Conservation (phyloP, 352 stramenopile species). For the Phytophthora meadii region DNA sequence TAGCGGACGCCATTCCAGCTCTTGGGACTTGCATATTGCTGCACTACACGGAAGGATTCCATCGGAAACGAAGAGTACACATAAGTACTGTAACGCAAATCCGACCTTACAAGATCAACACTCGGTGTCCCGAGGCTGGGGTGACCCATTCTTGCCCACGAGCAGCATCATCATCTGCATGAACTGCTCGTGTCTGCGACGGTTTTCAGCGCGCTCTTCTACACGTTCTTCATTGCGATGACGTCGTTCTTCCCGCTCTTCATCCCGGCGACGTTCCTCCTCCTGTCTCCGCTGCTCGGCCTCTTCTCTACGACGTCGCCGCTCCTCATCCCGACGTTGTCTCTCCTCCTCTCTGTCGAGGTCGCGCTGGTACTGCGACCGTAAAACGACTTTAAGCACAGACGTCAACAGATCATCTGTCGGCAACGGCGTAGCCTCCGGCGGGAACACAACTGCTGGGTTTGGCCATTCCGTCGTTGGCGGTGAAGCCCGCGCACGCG, state of each 20-base stretch:
- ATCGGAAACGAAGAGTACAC: slow-evolving; percentile 29
- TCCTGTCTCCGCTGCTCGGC: slow-evolving; percentile 36
- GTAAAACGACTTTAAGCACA: slow-evolving; percentile 42
- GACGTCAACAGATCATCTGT: slow-evolving; percentile 43
- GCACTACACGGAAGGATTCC: not conserved
- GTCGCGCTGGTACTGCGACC: slow-evolving; percentile 46
- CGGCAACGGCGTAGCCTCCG: slow-evolving; percentile 23
- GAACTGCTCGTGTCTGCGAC: slow-evolving; percentile 45
- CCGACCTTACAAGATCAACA: slow-evolving; percentile 14
- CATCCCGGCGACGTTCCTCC: slow-evolving; percentile 42
- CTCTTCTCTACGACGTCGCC: slow-evolving; percentile 36
- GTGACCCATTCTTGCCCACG: slow-evolving; percentile 26
- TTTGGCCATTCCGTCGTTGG: slow-evolving; percentile 30
- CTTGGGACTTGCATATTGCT: not conserved
- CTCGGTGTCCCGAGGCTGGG: slow-evolving; percentile 25
- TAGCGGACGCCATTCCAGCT: slow-evolving; percentile 4
- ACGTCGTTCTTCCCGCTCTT: slow-evolving; percentile 42
- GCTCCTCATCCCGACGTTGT: slow-evolving; percentile 35
- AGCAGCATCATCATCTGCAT: slow-evolving; percentile 54
- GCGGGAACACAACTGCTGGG: slow-evolving; percentile 23
- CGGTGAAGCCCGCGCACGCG: slow-evolving; percentile 9
- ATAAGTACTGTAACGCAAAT: slow-evolving; percentile 14
- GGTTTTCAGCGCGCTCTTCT: slow-evolving; percentile 42
- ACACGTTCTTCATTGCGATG: slow-evolving; percentile 38
- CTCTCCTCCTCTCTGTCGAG: slow-evolving; percentile 44